Evolutionary conservation across 169 alveolate genomes (phyloP), one percentile per base, ranked within the genome.

Genomic region (Plasmodium falciparum): DNA sequence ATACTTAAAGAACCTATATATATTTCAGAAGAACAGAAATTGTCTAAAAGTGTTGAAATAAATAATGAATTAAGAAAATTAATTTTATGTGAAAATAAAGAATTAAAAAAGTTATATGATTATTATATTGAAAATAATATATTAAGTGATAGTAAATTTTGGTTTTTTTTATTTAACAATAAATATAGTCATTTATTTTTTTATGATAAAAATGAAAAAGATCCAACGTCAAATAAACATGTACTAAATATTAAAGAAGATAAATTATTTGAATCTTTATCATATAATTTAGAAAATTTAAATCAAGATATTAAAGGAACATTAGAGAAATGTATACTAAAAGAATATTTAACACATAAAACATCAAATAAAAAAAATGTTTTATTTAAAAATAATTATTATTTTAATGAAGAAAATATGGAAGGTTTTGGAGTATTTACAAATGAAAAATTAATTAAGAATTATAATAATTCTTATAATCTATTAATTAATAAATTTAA

Each of bases 301-400:
- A 78, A 78, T 52, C 89, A 78, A 78, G 89, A 78, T 59, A 78
- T 78, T 22, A 78, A 78, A 78, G 89, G 89, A 43, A 78, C 66
- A 26, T 66, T 78, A 56, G 89, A 78, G 54, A 78, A 78, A 78
- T 78, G 89, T 24, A 78, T 78, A 22, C 65, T 78, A 54, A 65
- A 65, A 59, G 89, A 78, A 78, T 78, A 78, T 59, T 52, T 78
- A 43, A 65, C 89, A 7, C 65, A 75, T 17, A 78, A 78, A 33
- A 65, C 71, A 11, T 43, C 24, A 45, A 67, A 66, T 33, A 78
- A 33, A 45, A 78, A 78, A 78, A 78, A 78, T 59, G 2, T 78
- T n/a, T 29, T 78, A 26, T 78, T 78, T 67, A 66, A 78, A 67
- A 78, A 78, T 70, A 78, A 78, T 70, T 78, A 78, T 43, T 78